These are phyloP conservation scores for Erodium moschatum DNA, from an alignment of 441 rosid genomes.

Conservation along the genomic window DNA sequence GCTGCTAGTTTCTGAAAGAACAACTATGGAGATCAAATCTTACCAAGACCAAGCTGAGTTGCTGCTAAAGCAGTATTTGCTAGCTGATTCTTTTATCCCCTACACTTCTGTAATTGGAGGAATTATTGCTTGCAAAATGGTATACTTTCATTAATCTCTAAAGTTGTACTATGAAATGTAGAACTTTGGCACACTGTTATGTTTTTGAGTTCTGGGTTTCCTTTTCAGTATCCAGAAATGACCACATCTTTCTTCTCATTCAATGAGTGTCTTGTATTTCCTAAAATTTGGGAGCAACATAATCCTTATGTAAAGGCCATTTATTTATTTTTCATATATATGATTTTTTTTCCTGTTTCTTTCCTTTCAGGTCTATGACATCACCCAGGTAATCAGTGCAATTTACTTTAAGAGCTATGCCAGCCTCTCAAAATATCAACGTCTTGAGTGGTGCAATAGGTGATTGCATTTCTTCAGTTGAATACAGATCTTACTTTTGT, in stretches of 20 bases:
- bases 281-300: too few relatives aligned
- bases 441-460: conserved; percentile 45
- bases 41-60: conserved; percentile 40
- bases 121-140: conserved; percentile 44
- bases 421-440: conserved; percentile 29
- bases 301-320: too few relatives aligned
- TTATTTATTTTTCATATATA: not conserved
- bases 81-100: conserved; percentile 40
- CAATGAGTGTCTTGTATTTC: too few relatives aligned
- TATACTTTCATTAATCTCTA: conserved; percentile 17
- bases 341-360: not conserved
- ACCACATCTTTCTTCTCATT: too few relatives aligned
- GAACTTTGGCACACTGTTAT: not conserved
- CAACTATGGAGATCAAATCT: conserved; percentile 28
- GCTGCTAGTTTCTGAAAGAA: conserved; percentile 13
- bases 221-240: not conserved
- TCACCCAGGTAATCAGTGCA: conserved; percentile 29
- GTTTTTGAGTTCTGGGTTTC: not conserved
- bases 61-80: conserved; percentile 42
- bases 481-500: not conserved
- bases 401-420: conserved; percentile 35
- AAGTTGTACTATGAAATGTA: not conserved
- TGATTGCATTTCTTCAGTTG: conserved; percentile 12
- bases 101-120: conserved; percentile 44
- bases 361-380: conserved; percentile 33